phyloP scores from a whole-genome alignment of 2,329 filamentous ascomycete genomes.

The Neonectria hederae region DNA sequence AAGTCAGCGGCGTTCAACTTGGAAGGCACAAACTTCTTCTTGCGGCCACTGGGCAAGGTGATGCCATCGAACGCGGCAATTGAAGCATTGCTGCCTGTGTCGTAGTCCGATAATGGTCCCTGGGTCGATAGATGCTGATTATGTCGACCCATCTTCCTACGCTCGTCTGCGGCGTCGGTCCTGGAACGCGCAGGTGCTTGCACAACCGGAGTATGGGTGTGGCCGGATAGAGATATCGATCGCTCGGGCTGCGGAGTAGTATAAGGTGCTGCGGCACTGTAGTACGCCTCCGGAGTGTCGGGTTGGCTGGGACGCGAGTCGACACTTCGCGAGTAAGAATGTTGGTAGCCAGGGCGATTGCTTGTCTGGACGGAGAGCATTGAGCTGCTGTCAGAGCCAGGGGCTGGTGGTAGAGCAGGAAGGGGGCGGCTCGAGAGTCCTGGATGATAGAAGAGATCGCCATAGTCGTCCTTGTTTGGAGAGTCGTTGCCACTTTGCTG shows the following conservation, averaged over 20 bases:
- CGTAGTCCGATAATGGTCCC: slow-evolving; percentile 64
- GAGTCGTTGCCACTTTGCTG: slow-evolving; percentile 71
- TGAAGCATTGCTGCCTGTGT: slow-evolving; percentile 61
- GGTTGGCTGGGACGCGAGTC: slow-evolving; percentile 54
- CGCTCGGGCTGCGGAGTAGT: slow-evolving; percentile 65
- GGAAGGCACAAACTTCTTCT: slow-evolving; percentile 84
- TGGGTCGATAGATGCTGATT: slow-evolving; percentile 62
- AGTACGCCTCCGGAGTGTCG: slow-evolving; percentile 62
- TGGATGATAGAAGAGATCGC: slow-evolving; percentile 94
- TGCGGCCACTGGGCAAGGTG: slow-evolving; percentile 79
- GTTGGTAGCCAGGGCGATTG: slow-evolving; percentile 57
- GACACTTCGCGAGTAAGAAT: slow-evolving; percentile 58
- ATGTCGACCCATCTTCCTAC: slow-evolving; percentile 63
- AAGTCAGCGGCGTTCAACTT: slow-evolving; percentile 86
- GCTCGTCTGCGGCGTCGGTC: slow-evolving; percentile 86
- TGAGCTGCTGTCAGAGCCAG: slow-evolving; percentile 69
- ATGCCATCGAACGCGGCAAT: slow-evolving; percentile 81
- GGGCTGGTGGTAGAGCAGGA: slow-evolving; percentile 68
- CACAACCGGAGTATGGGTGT: slow-evolving; percentile 81
- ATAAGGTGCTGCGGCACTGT: slow-evolving; percentile 46
- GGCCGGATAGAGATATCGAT: slow-evolving; percentile 84
- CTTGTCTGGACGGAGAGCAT: slow-evolving; percentile 57
- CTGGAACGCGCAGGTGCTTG: slow-evolving; percentile 89
- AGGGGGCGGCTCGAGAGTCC: slow-evolving; percentile 74
- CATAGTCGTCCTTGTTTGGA: slow-evolving; percentile 76